phyloP scores from a whole-genome alignment of 441 rosid species.

The Rhodomyrtus psidioides region DNA sequence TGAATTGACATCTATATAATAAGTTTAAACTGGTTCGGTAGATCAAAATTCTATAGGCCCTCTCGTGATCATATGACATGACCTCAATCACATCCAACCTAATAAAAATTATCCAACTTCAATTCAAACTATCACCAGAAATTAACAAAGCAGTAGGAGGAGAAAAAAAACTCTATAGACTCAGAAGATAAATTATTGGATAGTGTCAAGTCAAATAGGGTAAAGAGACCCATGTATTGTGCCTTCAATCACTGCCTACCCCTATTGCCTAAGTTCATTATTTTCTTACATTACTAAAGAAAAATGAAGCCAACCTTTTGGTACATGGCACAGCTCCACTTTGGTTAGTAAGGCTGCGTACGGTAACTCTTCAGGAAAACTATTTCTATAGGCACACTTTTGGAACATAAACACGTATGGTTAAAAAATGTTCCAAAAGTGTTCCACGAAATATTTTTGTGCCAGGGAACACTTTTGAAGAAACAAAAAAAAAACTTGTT shows the following conservation, averaged over 20 bases:
- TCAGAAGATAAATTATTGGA: neutral
- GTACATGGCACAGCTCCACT: neutral
- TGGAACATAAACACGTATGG: no score
- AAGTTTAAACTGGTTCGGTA: rapidly evolving
- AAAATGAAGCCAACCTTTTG: neutral
- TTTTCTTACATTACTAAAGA: neutral
- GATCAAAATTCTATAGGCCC: neutral
- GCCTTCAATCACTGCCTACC: neutral
- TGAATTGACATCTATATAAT: rapidly evolving
- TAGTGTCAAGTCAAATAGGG: neutral
- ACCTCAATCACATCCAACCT: neutral
- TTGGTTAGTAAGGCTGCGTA: no score
- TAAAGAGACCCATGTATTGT: neutral
- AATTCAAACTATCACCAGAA: neutral
- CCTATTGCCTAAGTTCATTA: neutral
- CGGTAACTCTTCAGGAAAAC: no score
- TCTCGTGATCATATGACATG: neutral
- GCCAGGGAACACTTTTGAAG: no score
- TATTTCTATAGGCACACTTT: no score
- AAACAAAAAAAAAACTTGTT: no score
- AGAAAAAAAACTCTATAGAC: neutral
- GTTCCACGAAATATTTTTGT: no score
- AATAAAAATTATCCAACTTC: neutral
- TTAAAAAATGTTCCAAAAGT: no score
- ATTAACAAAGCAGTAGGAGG: neutral